Evolutionary conservation across 768 basidiomycete genomes (phyloP), one percentile per base, ranked within the genome.

Genomic region (Kwoniella sp.): DNA sequence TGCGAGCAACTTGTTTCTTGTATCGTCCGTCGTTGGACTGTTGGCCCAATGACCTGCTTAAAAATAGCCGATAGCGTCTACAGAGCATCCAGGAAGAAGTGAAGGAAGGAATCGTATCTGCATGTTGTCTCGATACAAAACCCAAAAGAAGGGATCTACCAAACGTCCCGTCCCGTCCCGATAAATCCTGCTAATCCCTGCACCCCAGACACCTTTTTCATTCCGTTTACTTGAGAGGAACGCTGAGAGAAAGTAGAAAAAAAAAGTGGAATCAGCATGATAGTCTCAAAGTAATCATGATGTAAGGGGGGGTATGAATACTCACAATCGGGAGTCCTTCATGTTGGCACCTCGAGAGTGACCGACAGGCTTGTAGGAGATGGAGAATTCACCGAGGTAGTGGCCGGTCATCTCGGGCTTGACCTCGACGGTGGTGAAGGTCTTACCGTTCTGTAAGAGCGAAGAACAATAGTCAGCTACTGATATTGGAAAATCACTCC

Each of bases 321-420:
- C 70, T 67, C 65, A 72, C 70, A 76, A 76, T 72, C 74, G 72
- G 50, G 72, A 70, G 70, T 76, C 72, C 58, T 72, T 92, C 85
- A 90, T 80, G 84, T 92, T 90, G 92, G 95, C 95, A 77, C 96
- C 94, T 77, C 95, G 92, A 86, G 95, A 95, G 86, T 99, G 95
- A 85, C 94, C 94, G 82, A 99, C 95, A 76, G 95, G 95, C 80
- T 90, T 87, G 89, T 96, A 98, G 65, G 95, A 92, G 84, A 90
- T 91, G 58, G 80, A 81, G 80, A 82, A 82, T 84, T 99, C 96
- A 68, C 86, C 96, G 80, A 98, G 92, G 85, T 99, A 98, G 87
- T 95, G 94, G 64, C 96, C 96, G 68, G 90, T 91, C 96, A 99
- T 99, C 83, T 99, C 96, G 70, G 96, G 94, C 85, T 95, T 98